Evolutionary conservation across 1,139 yeast genomes (phyloP).

Genomic region (Suhomyces panamericanus): DNA sequence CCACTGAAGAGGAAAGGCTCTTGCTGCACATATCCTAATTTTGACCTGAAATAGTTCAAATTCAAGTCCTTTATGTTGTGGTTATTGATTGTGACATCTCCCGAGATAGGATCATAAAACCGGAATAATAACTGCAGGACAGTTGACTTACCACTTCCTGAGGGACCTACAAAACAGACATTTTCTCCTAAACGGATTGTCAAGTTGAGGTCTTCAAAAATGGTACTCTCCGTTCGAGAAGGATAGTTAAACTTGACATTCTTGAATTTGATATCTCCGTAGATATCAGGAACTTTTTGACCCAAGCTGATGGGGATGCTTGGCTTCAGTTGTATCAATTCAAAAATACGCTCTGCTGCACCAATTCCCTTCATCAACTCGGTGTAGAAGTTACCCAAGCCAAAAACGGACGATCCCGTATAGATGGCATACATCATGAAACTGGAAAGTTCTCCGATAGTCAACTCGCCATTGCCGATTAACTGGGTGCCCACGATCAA

Average conservation of each 20-base stretch:
- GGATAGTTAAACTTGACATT: constrained; percentile 80
- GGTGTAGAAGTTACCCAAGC: constrained; percentile 85
- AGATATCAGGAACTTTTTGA: constrained; percentile 30
- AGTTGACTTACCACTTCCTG: constrained; percentile 95
- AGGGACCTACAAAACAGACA: constrained; percentile 93
- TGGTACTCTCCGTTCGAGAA: constrained; percentile 71
- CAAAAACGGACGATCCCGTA: constrained; percentile 87
- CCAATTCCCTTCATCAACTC: constrained; percentile 97
- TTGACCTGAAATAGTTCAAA: constrained; percentile 69
- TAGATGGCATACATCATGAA: constrained; percentile 93
- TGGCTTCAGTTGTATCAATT: constrained; percentile 76
- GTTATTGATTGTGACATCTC: constrained; percentile 67
- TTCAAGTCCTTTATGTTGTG: constrained; percentile 67
- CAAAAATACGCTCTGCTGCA: constrained; percentile 91
- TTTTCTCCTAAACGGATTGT: constrained; percentile 79
- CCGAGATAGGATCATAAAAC: constrained; percentile 75
- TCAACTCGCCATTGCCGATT: constrained; percentile 67
- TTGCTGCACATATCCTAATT: constrained; percentile 88
- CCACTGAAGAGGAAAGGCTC: constrained; percentile 94
- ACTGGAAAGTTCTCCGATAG: constrained; percentile 88
- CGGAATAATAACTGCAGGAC: constrained; percentile 76
- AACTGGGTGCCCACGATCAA: constrained; percentile 79
- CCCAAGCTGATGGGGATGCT: constrained; percentile 67
- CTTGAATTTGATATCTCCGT: constrained; percentile 56
- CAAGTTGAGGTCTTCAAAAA: constrained; percentile 66